Evolutionary conservation across 257 asterid species (phyloP).

Genomic region (Petunia axillaris): DNA sequence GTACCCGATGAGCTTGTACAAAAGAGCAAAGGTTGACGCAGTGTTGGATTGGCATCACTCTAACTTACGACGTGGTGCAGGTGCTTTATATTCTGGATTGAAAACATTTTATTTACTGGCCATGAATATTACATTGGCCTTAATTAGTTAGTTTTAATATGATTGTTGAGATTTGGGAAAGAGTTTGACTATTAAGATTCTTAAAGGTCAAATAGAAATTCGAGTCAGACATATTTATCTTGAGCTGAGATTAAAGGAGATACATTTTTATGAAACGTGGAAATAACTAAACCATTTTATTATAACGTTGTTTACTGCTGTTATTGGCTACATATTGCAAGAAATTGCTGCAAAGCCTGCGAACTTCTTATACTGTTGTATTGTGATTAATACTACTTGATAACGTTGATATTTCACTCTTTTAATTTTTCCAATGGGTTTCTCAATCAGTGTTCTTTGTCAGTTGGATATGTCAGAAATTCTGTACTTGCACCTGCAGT

Average conservation of each 20-base stretch:
- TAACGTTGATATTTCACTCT: background rate
- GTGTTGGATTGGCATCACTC: conserved; percentile 96
- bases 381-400: background rate
- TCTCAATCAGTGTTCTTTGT: conserved; percentile 26
- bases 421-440: conserved; percentile 23
- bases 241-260: too few species aligned
- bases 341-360: too few species aligned
- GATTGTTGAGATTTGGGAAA: too few species aligned
- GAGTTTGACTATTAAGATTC: too few species aligned
- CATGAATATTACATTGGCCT: background rate
- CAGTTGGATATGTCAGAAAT: conserved; percentile 59
- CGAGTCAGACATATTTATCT: too few species aligned
- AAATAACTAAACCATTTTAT: too few species aligned
- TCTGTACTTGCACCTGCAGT: conserved; percentile 64
- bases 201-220: too few species aligned
- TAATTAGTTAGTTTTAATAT: too few species aligned
- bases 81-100: conserved; percentile 40
- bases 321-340: too few species aligned
- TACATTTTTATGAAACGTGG: too few species aligned
- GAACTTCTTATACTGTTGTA: too few species aligned
- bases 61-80: conserved; percentile 81
- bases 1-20: conserved; percentile 84
- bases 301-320: too few species aligned
- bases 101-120: background rate
- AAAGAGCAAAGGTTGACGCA: conserved; percentile 79